A percentile compares a stretch with the other conserved stretches of the same genome.
These are phyloP conservation scores for Phalaenopsis equestris DNA, from an alignment of 106 monocot species.

Conservation along the genomic window DNA sequence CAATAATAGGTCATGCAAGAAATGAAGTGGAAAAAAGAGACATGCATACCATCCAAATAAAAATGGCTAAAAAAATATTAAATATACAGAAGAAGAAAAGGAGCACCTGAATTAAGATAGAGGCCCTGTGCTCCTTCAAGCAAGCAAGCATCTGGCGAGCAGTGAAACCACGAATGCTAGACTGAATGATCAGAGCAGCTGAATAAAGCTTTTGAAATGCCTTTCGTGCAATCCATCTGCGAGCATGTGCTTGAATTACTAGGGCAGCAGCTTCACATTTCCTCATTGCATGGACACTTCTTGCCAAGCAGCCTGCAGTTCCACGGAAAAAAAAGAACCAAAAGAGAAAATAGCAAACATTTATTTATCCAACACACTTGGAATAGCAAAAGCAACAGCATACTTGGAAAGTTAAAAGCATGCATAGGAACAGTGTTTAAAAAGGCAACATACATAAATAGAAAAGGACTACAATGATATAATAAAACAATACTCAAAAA, in stretches of 20 bases:
- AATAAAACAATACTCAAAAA: no score
- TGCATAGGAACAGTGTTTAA: no score
- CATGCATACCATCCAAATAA: background rate
- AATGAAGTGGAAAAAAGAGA: background rate
- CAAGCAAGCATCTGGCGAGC: constrained; percentile 25
- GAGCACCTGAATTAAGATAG: constrained; percentile 62
- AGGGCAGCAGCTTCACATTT: constrained; percentile 49
- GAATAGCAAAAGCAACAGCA: background rate
- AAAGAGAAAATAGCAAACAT: background rate
- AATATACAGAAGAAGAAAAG: background rate
- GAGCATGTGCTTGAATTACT: constrained; percentile 59
- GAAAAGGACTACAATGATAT: no score
- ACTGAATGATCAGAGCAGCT: constrained; percentile 61
- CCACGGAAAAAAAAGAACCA: background rate
- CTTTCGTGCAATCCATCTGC: constrained; percentile 43
- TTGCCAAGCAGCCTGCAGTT: constrained; percentile 50
- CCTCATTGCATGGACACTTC: constrained; percentile 36
- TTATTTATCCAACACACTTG: background rate
- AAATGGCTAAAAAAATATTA: no score
- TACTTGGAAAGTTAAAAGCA: background rate
- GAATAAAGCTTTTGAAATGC: constrained; percentile 33
- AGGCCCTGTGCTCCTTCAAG: constrained; percentile 49
- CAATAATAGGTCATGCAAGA: constrained; percentile 4
- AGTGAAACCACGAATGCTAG: constrained; percentile 49
- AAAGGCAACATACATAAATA: no score